Evolutionary conservation across 2,329 filamentous ascomycete species (phyloP).

Genomic region (Cercospora berteroae): DNA sequence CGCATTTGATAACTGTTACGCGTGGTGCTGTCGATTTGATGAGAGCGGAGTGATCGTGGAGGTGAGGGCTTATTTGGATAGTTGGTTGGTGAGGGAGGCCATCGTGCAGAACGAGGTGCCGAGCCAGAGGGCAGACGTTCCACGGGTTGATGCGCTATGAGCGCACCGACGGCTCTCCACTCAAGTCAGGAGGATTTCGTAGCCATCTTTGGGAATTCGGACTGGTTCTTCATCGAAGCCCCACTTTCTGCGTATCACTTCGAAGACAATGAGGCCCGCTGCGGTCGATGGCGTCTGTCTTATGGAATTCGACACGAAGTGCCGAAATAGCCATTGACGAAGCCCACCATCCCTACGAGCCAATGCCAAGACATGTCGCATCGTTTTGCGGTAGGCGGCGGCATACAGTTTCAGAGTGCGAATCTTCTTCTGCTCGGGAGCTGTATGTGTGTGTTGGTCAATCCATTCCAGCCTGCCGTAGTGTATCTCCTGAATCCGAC

Average conservation of each 20-base stretch:
- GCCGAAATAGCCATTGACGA: slow-evolving; percentile 65
- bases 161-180: background rate
- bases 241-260: slow-evolving; percentile 71
- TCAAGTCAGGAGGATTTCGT: slow-evolving; percentile 65
- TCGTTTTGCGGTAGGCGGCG: slow-evolving; percentile 68
- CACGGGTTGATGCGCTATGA: slow-evolving; percentile 2
- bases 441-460: slow-evolving; percentile 53
- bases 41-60: slow-evolving; percentile 20
- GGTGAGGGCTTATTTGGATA: slow-evolving; percentile 26
- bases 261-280: slow-evolving; percentile 75
- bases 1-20: slow-evolving; percentile 23
- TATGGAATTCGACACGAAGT: slow-evolving; percentile 70
- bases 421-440: slow-evolving; percentile 43
- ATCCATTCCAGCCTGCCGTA: slow-evolving; percentile 71
- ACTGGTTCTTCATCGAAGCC: slow-evolving; percentile 61
- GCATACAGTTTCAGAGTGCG: slow-evolving; percentile 65
- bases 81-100: slow-evolving; percentile 22
- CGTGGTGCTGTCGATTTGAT: slow-evolving; percentile 25
- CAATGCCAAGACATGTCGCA: slow-evolving; percentile 58
- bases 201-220: slow-evolving; percentile 65
- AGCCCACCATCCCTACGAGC: slow-evolving; percentile 60
- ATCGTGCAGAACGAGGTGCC: slow-evolving; percentile 19
- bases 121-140: slow-evolving; percentile 18
- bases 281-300: slow-evolving; percentile 74
- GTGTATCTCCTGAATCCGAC: slow-evolving; percentile 68